Evolutionary conservation across 129 eudicot species (phyloP).

Genomic region (Arctium lappa): DNA sequence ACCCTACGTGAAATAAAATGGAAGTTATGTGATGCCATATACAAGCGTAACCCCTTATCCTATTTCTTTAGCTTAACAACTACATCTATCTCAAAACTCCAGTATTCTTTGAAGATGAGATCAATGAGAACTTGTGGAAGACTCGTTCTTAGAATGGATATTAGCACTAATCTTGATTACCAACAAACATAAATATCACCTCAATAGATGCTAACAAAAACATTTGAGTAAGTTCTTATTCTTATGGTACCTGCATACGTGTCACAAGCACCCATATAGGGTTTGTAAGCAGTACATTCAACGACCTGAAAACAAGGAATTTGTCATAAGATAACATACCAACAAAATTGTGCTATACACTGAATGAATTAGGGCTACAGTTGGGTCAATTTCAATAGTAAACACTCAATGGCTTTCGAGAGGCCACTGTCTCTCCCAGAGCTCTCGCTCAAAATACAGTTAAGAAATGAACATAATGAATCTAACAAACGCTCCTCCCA

Average conservation of each 20-base stretch:
- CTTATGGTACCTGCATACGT: slow-evolving; percentile 80
- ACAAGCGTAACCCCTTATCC: not conserved
- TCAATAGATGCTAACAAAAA: not conserved
- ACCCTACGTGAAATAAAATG: not conserved
- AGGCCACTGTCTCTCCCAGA: too few relatives aligned
- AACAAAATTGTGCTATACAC: not conserved
- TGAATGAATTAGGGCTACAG: too few relatives aligned
- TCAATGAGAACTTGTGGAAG: not conserved
- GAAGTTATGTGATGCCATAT: not conserved
- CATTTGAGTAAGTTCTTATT: slow-evolving; percentile 7
- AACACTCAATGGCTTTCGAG: too few relatives aligned
- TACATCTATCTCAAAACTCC: not conserved
- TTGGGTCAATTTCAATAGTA: too few relatives aligned
- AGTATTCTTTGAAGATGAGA: not conserved
- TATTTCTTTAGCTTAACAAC: not conserved
- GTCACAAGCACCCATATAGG: slow-evolving; percentile 99
- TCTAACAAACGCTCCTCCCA: too few relatives aligned
- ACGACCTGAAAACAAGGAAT: slow-evolving; percentile 50
- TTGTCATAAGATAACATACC: slow-evolving; percentile 12
- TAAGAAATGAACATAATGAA: too few relatives aligned
- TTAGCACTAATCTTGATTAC: not conserved
- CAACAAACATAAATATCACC: not conserved
- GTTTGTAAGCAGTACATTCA: slow-evolving; percentile 85
- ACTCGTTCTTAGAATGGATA: not conserved
- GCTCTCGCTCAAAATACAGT: too few relatives aligned